Base-by-base conservation (phyloP, 148 eudicot species). In the Bassia scoparia region DNA sequence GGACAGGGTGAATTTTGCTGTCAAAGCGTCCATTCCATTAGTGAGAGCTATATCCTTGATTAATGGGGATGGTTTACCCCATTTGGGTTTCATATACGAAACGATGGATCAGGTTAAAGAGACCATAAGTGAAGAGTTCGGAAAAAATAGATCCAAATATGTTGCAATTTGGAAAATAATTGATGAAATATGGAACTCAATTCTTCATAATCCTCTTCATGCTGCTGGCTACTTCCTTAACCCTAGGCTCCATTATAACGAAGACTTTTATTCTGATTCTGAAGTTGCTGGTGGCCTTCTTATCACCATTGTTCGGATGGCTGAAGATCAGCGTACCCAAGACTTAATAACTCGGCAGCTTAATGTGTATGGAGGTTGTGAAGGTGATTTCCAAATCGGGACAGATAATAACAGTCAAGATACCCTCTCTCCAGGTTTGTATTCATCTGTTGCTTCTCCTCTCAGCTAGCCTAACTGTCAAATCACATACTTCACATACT, bases 61-160 rank as follows among this genome's bases (percentile, higher is more conserved):
- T n/a, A 64, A 79, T 41, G 67, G 63, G 53, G 72, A 64, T 52
- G 70, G 71, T 23, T 72, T 72, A 44, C 82, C 83, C 12, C 80
- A 74, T 21, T 55, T 84, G 67, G 94, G 87, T 59, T 81, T 69
- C 74, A 82, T 91, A 73, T 89, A 91, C 7, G 92, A 91, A 68
- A 87, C 86, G 1, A 79, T 91, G 71, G 94, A 89, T 71, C 90
- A 89, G 61, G 87, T 80, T 23, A 91, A 89, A 75, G 95, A 89
- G 76, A 86, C 82, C 0, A 91, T 91, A 18, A 77, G 77, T 20
- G 71, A 75, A 35, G 91, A 83, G 17, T 79, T 89, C 46, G 69
- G 71, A n/a, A 46, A 53, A 41, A 86, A 77, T 75, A 70, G 69
- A 75, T 62, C 83, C 44, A 65, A 68, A 23, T 84, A 82, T 72